Evolutionary conservation across 2,329 filamentous ascomycete genomes (phyloP), one percentile per base, ranked within the genome.

Genomic region (Clonostachys rosea): DNA sequence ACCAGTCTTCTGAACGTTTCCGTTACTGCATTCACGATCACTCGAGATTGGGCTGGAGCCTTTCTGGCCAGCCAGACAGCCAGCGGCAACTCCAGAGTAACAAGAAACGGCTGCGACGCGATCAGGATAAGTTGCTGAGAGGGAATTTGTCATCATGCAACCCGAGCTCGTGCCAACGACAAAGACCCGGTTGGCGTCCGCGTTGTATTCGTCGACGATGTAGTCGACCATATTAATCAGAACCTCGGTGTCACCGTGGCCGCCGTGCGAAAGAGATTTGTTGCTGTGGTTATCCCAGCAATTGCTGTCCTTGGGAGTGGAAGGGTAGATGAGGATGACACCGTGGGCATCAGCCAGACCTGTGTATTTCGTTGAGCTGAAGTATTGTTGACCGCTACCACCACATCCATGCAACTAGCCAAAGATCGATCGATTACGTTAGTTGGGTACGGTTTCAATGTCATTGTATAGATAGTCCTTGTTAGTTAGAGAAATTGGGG

Each of bases 271-370:
- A 7, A 78, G 64, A 1, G 73, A 65, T 12, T 65, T 67, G 34
- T 67, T 66, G 30, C 71, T 77, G 13, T 74, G 72, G 13, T 83
- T 79, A 54, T 83, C 80, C 71, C 78, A 83, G 63, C 80, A 83
- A 40, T 50, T 50, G 42, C 42, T 42, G 45, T 59, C 68, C 42
- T 65, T 67, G 24, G 57, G 56, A 30, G 63, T 69, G 53, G 66
- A 67, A 12, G 71, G 71, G 54, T 70, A 75, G 56, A 74, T 68
- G 37, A 68, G 56, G 52, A 84, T 79, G 62, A 79, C 81, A 47
- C 76, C 77, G 49, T 76, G 66, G 41, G 65, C 59, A 50, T 81
- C 76, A 14, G 79, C 76, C 16, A 77, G 66, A 4, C 64, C 65
- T 33, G 74, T 70, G 56, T 80, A 82, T 4, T 34, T 41, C 2